Conservation (phyloP, 2,329 filamentous ascomycete genomes). For the Exserohilum rostratum region DNA sequence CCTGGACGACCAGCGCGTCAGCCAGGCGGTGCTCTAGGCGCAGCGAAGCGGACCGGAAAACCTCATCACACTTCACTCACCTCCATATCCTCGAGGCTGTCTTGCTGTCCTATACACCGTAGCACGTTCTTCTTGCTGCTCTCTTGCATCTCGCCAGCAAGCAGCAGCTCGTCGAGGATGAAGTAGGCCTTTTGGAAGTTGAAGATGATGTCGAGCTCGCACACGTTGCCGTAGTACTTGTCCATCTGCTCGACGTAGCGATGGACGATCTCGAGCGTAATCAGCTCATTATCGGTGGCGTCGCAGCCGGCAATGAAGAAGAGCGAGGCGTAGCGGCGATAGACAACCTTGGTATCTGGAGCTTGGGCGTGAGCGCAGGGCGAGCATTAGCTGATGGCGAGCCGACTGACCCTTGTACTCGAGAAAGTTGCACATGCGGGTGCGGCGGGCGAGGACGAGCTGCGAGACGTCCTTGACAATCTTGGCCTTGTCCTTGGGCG, state of each 20-base stretch:
- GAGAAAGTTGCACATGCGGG: conserved; percentile 99
- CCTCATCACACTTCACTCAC: conserved; percentile 65
- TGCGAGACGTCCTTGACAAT: conserved; percentile 99
- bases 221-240: conserved; percentile 99
- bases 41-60: conserved; percentile 23
- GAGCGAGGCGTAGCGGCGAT: conserved; percentile 96
- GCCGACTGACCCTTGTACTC: conserved; percentile 86
- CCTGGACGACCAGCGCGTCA: conserved; percentile 63
- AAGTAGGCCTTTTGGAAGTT: conserved; percentile 99
- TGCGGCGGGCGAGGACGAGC: conserved; percentile 91
- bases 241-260: conserved; percentile 99
- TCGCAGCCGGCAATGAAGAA: conserved; percentile 99
- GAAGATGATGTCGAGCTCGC: conserved; percentile 99
- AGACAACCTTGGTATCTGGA: conserved; percentile 95
- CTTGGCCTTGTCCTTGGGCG: conserved; percentile 98
- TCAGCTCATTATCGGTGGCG: conserved; percentile 97
- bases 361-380: conserved; percentile 34
- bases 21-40: conserved; percentile 41
- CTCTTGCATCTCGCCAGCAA: conserved; percentile 97
- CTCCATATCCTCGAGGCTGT: conserved; percentile 99
- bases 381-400: conserved; percentile 13
- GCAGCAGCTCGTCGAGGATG: conserved; percentile 92
- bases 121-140: conserved; percentile 99
- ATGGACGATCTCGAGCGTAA: conserved; percentile 97
- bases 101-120: conserved; percentile 93